Base-by-base conservation (phyloP, 139 green algal genomes). In the Desmodesmus armatus region DNA sequence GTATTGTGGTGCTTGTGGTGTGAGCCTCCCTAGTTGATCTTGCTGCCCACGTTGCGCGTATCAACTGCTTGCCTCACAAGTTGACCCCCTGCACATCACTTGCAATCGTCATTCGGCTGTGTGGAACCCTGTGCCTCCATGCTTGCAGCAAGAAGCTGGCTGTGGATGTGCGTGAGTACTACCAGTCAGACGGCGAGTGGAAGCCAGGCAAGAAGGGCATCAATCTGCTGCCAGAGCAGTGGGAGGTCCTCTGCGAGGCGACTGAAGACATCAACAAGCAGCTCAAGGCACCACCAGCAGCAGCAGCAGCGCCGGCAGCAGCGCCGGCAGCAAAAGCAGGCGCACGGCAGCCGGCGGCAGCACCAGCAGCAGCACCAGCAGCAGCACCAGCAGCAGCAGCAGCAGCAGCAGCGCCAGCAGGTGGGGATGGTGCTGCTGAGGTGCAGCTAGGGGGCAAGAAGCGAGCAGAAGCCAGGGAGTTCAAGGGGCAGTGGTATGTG, bases 161-260 rank as follows among this genome's bases (percentile, higher is more conserved):
- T 23, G 47, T 27, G 25, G 35, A 33, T 17, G 31, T 80, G 27
- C 82, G 89, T 0, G 87, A 90, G 79, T 93, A 89, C 49, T 66
- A 78, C 71, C 89, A 90, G 69, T 85, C 89, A 41, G 89, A 85
- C 11, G 70, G 92, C 65, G 55, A 83, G 51, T 47, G 89, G 3
- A 82, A 82, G 37, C 92, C 89, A 5, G 90, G 88, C 29, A 92
- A 84, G 37, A 94, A 93, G 47, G 92, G 92, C 60, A 91, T 95
- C 66, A 67, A 19, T 9, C 72, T 95, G 19, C 39, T 88, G 13
- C 47, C 60, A 19, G 88, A 88, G 6, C 89, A 94, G 77, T 39
- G 53, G 3, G 66, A 79, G 0, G 53, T 35, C 3, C 66, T 85
- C 1, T 17, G n/a, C 29, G 37, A 15, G 29, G 74, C 74, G 43